Evolutionary conservation across 352 stramenopile genomes (phyloP), one percentile per base, ranked within the genome.

Genomic region (Globisporangium cylindrosporum): DNA sequence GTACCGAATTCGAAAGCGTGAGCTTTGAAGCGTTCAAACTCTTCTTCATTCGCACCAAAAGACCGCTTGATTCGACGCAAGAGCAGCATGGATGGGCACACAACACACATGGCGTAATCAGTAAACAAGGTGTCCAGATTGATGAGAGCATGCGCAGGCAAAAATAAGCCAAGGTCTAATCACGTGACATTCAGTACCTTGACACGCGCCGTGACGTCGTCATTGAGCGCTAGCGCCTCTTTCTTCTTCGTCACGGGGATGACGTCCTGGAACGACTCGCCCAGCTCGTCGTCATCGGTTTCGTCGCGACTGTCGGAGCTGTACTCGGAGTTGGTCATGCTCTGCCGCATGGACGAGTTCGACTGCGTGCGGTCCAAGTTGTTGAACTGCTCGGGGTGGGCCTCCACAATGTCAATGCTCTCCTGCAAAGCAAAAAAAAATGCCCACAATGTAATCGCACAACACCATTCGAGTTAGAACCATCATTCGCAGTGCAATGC

Each of bases 1-100:
- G 81, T 90, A 46, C 88, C 88, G 69, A 86, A 96, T 24, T 89
- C 72, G 24, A 96, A 74, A 36, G 85, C 86, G 41, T 92, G 85
- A 27, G 73, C 74, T 66, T 94, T 96, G 74, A 94, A 94, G 15
- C 65, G 69, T 43, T 93, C 83, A 36, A 96, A 94, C 51, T 92
- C 82, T 5, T 78, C 57, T 12, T 89, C 75, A n/a, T 89, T 74
- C 14, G 80, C 70, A 0, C 76, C 67, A 54, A 93, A 78, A 9
- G 78, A 76, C 57, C 46, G 43, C 51, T 65, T 51, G 43, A 51
- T 51, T 51, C 43, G 43, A 51, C 43, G 24, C 6, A 51, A 22
- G 18, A 51, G 43, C 43, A 51, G 18, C 5, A 51, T 22, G 43
- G 43, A 51, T 51, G 43, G 43, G 43, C 6, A 51, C 1, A 18